Evolutionary conservation across 2,329 filamentous ascomycete genomes (phyloP).

Genomic region (Penicillium sp.): DNA sequence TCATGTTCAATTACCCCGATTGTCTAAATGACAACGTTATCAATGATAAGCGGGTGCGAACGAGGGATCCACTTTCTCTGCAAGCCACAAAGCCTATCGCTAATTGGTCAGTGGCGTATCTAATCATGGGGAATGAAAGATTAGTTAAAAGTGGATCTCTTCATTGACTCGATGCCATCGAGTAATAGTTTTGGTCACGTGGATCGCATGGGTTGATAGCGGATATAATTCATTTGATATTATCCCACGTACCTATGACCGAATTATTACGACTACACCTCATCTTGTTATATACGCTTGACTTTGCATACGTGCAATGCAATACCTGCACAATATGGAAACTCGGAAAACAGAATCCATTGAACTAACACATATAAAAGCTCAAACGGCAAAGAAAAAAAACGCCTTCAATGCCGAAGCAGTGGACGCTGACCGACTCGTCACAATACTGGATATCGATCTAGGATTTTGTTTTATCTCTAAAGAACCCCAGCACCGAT

Average conservation of each 20-base stretch:
- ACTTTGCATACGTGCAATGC: not conserved
- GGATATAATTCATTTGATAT: too few relatives aligned
- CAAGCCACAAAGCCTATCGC: slow-evolving; percentile 1
- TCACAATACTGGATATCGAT: slow-evolving; percentile 2
- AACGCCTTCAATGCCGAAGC: not conserved
- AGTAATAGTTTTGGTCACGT: slow-evolving; percentile 30
- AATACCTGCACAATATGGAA: not conserved
- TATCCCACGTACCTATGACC: not conserved
- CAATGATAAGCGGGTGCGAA: slow-evolving; percentile 16
- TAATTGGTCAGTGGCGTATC: slow-evolving; percentile 24
- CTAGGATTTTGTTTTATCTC: slow-evolving; percentile 13
- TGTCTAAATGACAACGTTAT: slow-evolving; percentile 30
- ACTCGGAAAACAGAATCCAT: not conserved
- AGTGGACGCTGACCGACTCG: not conserved
- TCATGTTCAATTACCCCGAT: slow-evolving; percentile 12
- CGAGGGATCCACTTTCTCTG: slow-evolving; percentile 22
- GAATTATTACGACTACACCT: not conserved
- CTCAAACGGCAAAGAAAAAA: not conserved
- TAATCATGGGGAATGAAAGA: slow-evolving; percentile 13
- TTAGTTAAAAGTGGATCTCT: not conserved
- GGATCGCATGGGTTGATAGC: not conserved
- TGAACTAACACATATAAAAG: not conserved
- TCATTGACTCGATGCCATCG: slow-evolving; percentile 37
- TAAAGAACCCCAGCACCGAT: slow-evolving; percentile 9
- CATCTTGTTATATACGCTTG: not conserved